Conservation (phyloP, 805 yeast genomes). For the Saccharomycopsis babjevae region DNA sequence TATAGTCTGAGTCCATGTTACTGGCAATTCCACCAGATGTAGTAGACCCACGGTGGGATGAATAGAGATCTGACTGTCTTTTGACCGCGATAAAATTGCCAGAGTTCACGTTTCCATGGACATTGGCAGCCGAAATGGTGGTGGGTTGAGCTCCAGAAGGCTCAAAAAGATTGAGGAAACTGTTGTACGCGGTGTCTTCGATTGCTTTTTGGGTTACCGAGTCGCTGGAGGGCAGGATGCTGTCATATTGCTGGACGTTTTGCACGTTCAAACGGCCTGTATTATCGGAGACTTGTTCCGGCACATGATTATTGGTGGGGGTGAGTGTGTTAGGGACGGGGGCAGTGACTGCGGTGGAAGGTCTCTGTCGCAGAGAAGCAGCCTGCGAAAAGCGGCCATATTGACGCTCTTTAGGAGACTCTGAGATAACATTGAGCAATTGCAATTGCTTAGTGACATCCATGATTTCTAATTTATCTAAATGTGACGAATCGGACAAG, state of each 20-base stretch:
- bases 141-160: neutral
- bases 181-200: constrained; percentile 14
- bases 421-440: constrained; percentile 6
- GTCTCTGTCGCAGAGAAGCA: neutral
- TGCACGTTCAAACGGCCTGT: neutral
- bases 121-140: neutral
- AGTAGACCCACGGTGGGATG: neutral
- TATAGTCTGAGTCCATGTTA: neutral
- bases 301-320: neutral
- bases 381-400: neutral
- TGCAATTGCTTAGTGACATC: constrained; percentile 8
- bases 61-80: neutral
- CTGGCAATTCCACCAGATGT: neutral
- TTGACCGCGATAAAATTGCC: neutral
- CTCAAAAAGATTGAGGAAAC: constrained; percentile 12
- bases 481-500: neutral
- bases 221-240: neutral
- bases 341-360: neutral
- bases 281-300: neutral
- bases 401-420: neutral
- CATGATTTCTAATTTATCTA: neutral
- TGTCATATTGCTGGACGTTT: neutral
- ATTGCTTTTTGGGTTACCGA: neutral
- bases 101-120: neutral
- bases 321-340: neutral